Evolutionary conservation across 2,329 filamentous ascomycete genomes (phyloP).

Genomic region (Cordyceps javanica): DNA sequence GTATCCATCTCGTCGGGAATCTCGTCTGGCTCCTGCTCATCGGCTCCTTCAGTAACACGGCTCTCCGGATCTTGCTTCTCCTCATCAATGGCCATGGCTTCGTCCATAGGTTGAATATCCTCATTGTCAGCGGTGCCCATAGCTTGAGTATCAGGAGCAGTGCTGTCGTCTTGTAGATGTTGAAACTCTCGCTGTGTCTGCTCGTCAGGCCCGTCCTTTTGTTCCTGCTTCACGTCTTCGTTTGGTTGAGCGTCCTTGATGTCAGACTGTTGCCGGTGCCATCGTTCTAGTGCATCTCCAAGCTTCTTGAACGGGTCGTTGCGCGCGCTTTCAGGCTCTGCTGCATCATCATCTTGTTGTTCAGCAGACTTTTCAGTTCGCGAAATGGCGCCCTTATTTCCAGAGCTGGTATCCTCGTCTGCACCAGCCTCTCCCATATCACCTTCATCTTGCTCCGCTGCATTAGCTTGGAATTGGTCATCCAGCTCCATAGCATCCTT

Average conservation of each 20-base stretch:
- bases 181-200: slow-evolving; percentile 82
- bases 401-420: slow-evolving; percentile 56
- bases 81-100: slow-evolving; percentile 79
- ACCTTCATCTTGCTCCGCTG: slow-evolving; percentile 60
- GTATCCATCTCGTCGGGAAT: slow-evolving; percentile 40
- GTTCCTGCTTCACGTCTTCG: slow-evolving; percentile 39
- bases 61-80: slow-evolving; percentile 48
- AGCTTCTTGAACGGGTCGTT: slow-evolving; percentile 86
- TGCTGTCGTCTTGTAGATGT: slow-evolving; percentile 80
- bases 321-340: slow-evolving; percentile 36
- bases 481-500: slow-evolving; percentile 57
- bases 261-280: slow-evolving; percentile 82
- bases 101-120: slow-evolving; percentile 77
- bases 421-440: slow-evolving; percentile 59
- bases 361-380: slow-evolving; percentile 40
- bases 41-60: slow-evolving; percentile 45
- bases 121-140: slow-evolving; percentile 85
- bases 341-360: slow-evolving; percentile 38
- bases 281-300: slow-evolving; percentile 85
- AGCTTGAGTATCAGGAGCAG: slow-evolving; percentile 80
- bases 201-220: slow-evolving; percentile 51
- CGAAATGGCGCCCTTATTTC: slow-evolving; percentile 55
- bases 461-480: slow-evolving; percentile 52
- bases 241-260: slow-evolving; percentile 57
- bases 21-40: slow-evolving; percentile 38